phyloP scores from a whole-genome alignment of 805 yeast genomes.

The Barnettozyma pratensis region DNA sequence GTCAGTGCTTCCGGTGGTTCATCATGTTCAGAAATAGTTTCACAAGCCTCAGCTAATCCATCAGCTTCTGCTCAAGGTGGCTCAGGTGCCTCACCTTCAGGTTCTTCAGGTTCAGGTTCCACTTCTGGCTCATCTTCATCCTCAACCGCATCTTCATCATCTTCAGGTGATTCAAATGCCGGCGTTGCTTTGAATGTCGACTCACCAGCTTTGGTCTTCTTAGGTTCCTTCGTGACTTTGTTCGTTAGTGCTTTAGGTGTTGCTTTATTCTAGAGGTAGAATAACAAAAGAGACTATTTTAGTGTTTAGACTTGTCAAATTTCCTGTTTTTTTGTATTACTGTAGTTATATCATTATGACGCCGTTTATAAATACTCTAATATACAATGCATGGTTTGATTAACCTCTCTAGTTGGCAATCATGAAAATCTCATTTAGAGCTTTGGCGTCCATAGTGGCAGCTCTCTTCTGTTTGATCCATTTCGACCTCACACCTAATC shows the following conservation, averaged over 20 bases:
- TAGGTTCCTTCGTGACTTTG: conserved; percentile 29
- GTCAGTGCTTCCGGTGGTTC: conserved; percentile 36
- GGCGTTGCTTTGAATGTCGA: conserved; percentile 11
- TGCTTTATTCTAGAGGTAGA: conserved; percentile 23
- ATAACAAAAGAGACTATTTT: too few species aligned
- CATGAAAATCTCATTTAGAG: conserved; percentile 92
- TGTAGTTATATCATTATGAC: background rate
- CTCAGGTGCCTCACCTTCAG: conserved; percentile 14
- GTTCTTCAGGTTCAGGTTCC: conserved; percentile 23
- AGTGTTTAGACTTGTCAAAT: too few species aligned
- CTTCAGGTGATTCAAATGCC: conserved; percentile 6
- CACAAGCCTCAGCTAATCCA: conserved; percentile 24
- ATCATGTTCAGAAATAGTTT: conserved; percentile 43
- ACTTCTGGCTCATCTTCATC: conserved; percentile 21
- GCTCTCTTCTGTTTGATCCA: conserved; percentile 90
- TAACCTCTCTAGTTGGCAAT: conserved; percentile 41
- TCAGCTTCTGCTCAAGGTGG: conserved; percentile 19
- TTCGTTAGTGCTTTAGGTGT: conserved; percentile 41
- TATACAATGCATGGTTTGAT: background rate
- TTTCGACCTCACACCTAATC: conserved; percentile 72
- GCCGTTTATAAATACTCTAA: background rate
- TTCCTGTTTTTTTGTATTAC: background rate
- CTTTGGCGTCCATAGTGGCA: conserved; percentile 83
- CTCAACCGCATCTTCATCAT: conserved; percentile 24
- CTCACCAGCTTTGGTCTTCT: conserved; percentile 10